Evolutionary conservation across 108 stramenopile species (phyloP).

Genomic region (Aureococcus anophagefferens): DNA sequence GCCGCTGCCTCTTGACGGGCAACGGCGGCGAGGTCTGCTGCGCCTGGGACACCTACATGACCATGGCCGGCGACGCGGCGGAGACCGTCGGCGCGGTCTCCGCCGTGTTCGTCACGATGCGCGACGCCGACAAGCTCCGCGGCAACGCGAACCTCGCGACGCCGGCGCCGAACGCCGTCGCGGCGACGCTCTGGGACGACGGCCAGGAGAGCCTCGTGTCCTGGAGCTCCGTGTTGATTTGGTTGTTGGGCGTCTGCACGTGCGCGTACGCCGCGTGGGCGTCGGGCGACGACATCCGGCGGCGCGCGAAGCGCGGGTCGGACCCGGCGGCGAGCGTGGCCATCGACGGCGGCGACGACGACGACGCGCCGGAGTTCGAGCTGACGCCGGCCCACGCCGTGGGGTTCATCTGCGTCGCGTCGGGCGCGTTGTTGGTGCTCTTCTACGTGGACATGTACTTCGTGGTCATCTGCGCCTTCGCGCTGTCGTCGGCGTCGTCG

Average conservation of each 20-base stretch:
- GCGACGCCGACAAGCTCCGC: slow-evolving; percentile 42
- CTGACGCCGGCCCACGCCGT: slow-evolving; percentile 64
- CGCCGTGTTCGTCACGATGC: slow-evolving; percentile 60
- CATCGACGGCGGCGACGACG: slow-evolving; percentile 3
- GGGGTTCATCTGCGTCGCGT: slow-evolving; percentile 64
- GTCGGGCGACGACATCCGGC: background rate
- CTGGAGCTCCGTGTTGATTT: slow-evolving; percentile 46
- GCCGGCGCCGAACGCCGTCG: background rate
- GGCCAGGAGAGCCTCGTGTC: slow-evolving; percentile 7
- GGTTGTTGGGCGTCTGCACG: slow-evolving; percentile 47
- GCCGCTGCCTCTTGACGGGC: slow-evolving; percentile 58
- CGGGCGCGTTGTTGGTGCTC: slow-evolving; percentile 59
- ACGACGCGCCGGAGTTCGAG: slow-evolving; percentile 44
- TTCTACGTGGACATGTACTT: slow-evolving; percentile 74
- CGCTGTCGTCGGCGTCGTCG: slow-evolving; percentile 51
- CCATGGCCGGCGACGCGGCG: slow-evolving; percentile 45
- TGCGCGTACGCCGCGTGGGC: background rate
- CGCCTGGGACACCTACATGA: slow-evolving; percentile 67
- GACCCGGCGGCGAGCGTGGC: background rate
- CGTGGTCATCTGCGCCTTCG: slow-evolving; percentile 68
- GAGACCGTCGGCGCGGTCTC: slow-evolving; percentile 45
- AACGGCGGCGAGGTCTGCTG: slow-evolving; percentile 46
- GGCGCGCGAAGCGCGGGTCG: background rate
- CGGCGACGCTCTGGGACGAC: background rate
- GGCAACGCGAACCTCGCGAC: slow-evolving; percentile 3